phyloP scores from a whole-genome alignment of 208 protist species.

The Angomonas desouzai region DNA sequence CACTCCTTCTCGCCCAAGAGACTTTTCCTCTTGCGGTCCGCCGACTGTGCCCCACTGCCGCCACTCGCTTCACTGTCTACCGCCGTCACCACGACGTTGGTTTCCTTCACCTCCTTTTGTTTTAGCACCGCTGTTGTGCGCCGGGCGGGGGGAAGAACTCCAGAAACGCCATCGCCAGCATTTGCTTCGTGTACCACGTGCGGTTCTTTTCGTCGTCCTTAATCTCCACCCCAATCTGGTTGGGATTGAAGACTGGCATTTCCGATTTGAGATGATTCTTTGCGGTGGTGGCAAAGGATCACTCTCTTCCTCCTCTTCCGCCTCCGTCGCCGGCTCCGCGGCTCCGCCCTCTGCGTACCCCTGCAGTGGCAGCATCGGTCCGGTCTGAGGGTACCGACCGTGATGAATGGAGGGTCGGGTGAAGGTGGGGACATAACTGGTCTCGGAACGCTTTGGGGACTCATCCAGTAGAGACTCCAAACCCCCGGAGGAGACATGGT shows the following conservation, averaged over 20 bases:
- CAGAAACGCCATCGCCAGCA: constrained; percentile 48
- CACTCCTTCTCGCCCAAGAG: neutral
- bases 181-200: constrained; percentile 68
- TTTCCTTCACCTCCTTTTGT: neutral
- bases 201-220: constrained; percentile 42
- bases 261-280: constrained; percentile 7
- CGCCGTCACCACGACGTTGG: constrained; percentile 7
- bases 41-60: neutral
- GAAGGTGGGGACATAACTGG: neutral
- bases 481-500: constrained; percentile 6
- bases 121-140: constrained; percentile 1
- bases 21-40: neutral
- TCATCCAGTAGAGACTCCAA: neutral
- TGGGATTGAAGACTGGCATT: constrained; percentile 46
- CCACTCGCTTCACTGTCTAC: neutral
- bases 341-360: neutral
- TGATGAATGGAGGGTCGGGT: neutral
- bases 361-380: neutral
- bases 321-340: neutral
- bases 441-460: neutral
- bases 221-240: constrained; percentile 76
- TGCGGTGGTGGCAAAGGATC: neutral
- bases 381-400: constrained; percentile 4
- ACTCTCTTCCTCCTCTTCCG: neutral
- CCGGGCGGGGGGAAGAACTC: constrained; percentile 28